A percentile compares a stretch with the other conserved stretches of the same genome.
These are phyloP conservation scores for Termitomyces titanicus DNA, from an alignment of 768 basidiomycete genomes.

Conservation along the genomic window DNA sequence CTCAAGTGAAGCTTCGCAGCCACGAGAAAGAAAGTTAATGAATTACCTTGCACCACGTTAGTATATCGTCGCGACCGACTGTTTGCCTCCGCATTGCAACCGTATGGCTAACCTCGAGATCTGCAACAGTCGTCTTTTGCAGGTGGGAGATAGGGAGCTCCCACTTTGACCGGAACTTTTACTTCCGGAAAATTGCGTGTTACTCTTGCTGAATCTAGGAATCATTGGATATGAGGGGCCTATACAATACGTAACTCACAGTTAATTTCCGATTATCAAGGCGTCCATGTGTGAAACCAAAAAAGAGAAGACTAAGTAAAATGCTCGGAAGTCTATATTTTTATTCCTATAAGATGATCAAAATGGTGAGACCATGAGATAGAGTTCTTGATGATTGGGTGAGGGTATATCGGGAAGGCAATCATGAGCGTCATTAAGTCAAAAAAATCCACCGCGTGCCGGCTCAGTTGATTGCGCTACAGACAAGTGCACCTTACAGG, in stretches of 20 bases:
- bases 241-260: neutral
- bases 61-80: neutral
- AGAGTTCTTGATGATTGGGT: slow-evolving; percentile 4
- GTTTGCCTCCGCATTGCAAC: no score
- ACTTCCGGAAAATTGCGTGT: neutral
- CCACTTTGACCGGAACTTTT: slow-evolving; percentile 3
- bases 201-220: neutral
- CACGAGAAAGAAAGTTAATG: neutral
- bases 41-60: slow-evolving; percentile 1
- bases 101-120: no score
- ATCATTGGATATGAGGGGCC: neutral
- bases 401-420: neutral
- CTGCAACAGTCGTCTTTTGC: neutral
- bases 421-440: neutral
- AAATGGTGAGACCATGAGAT: slow-evolving; percentile 7
- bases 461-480: neutral
- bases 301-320: neutral
- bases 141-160: neutral
- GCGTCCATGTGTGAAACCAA: neutral
- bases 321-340: neutral
- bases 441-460: neutral
- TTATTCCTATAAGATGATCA: slow-evolving; percentile 6
- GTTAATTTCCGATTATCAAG: slow-evolving; percentile 17
- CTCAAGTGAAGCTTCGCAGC: neutral
- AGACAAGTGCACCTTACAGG: neutral